Percentiles rank a stretch among this genome's conserved stretches.
Conservation (phyloP, 768 basidiomycete species). For the Phanerochaete carnosa region DNA sequence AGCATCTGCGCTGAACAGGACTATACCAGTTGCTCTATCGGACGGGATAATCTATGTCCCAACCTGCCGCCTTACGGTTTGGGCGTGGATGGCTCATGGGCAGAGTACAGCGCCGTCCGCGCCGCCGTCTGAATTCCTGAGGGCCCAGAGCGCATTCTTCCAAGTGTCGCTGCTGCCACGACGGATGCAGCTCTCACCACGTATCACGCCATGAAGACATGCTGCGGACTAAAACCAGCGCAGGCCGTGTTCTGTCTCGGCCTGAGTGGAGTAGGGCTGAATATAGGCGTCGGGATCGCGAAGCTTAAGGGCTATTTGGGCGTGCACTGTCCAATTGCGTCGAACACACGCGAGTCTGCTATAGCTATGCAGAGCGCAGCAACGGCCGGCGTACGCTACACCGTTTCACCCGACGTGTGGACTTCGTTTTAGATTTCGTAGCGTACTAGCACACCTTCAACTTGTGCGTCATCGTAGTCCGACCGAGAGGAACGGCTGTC, state of each 20-base stretch:
- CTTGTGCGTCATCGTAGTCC: background rate
- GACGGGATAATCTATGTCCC: slow-evolving; percentile 15
- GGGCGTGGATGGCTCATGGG: slow-evolving; percentile 19
- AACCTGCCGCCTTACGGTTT: slow-evolving; percentile 9
- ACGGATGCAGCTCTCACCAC: slow-evolving; percentile 23
- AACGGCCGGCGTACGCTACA: slow-evolving; percentile 18
- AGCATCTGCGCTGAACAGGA: slow-evolving; percentile 17
- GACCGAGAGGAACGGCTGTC: slow-evolving; percentile 15
- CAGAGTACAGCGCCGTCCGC: slow-evolving; percentile 12
- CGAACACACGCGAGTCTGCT: slow-evolving; percentile 15
- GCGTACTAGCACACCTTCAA: slow-evolving; percentile 17
- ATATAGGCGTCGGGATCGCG: slow-evolving; percentile 21
- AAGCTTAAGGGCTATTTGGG: slow-evolving; percentile 18
- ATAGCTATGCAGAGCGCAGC: slow-evolving; percentile 8
- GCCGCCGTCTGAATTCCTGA: slow-evolving; percentile 18
- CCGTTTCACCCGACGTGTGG: slow-evolving; percentile 11
- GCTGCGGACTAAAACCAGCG: slow-evolving; percentile 7
- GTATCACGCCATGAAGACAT: slow-evolving; percentile 16
- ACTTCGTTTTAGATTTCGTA: slow-evolving; percentile 20
- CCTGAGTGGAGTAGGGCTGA: slow-evolving; percentile 29
- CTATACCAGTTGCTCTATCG: slow-evolving; percentile 14
- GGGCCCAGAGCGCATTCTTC: slow-evolving; percentile 6
- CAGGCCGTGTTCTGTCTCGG: slow-evolving; percentile 35
- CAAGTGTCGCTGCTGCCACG: slow-evolving; percentile 13
- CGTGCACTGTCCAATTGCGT: slow-evolving; percentile 15